Evolutionary conservation across 306 rosid species (phyloP), one percentile per base, ranked within the genome.

Genomic region (Gynostemma pentaphyllum): DNA sequence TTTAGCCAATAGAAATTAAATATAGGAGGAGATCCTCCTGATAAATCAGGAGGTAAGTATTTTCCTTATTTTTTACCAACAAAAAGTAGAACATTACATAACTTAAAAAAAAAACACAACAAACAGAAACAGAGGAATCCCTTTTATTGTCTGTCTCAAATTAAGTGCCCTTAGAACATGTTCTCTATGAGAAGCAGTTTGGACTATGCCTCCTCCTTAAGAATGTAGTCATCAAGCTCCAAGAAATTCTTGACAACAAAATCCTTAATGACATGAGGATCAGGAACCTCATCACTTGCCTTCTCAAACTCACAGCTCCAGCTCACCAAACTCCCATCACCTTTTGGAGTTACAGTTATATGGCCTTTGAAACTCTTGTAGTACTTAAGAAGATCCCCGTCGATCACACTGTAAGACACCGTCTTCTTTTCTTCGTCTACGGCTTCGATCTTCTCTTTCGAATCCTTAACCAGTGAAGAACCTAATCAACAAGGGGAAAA

Each of bases 321-420:
- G 26, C 81, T 87, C 45, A 81, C 75, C 65, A 69, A 64, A 64
- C 90, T 76, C 12, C 97, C 96, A 4, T 74, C 82, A 18, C 78
- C 89, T 39, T 63, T 45, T 0, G 94, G 69, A 42, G 24, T 74
- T 4, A 90, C 81, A 2, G 62, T 3, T 1, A 90, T 68, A 51
- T 74, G 66, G 48, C 84, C 81, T 70, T 41, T 78, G 82, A 90
- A 90, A 40, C 41, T 64, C 40, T 81, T 71, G 85, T 85, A 90
- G 85, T 78, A 85, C 64, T 83, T 64, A 4, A 87, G 83, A 15
- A 90, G 95, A 56, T 87, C 97, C 27, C 97, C 97, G 2, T 81
- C 94, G 14, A 83, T 69, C 29, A 90, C 76, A 5, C 66, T 50
- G 34, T 85, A 90, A 2, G 75, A 14, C 9, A 76, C 66, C 10